phyloP scores from a whole-genome alignment of 2,329 filamentous ascomycete species.

The Trichoderma afroharzianum region DNA sequence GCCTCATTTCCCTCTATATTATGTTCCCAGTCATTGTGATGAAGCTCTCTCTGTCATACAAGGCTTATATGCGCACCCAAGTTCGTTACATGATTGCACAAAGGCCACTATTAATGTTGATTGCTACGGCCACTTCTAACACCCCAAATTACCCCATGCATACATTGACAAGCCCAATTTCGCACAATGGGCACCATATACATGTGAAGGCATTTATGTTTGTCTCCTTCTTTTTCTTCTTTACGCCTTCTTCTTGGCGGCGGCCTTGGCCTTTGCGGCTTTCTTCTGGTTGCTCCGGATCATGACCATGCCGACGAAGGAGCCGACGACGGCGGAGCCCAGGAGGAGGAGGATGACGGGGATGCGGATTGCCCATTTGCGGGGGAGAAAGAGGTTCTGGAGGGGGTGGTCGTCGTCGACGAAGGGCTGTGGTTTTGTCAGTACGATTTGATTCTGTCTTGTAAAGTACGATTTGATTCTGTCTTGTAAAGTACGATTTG shows the following conservation, averaged over 20 bases:
- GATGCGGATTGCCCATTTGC: constrained; percentile 98
- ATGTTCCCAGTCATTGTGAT: neutral
- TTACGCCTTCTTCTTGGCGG: constrained; percentile 81
- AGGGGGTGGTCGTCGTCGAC: constrained; percentile 92
- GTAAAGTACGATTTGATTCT: too few relatives aligned
- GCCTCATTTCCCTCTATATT: neutral
- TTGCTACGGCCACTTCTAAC: neutral
- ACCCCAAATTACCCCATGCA: neutral
- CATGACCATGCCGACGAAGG: constrained; percentile 96
- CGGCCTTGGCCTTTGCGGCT: constrained; percentile 85
- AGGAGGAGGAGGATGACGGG: constrained; percentile 94
- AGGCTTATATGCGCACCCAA: neutral
- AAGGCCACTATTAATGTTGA: neutral
- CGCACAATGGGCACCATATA: neutral
- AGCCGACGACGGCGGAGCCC: constrained; percentile 88
- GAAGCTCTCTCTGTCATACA: neutral
- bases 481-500: too few relatives aligned
- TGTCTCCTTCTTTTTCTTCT: constrained; percentile 26
- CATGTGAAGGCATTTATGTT: neutral
- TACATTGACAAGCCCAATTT: neutral
- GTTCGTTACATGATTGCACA: neutral
- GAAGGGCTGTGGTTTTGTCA: constrained; percentile 66
- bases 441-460: neutral
- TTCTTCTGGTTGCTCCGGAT: constrained; percentile 98
- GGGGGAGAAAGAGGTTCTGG: constrained; percentile 91